Base-by-base conservation (phyloP, 2,329 filamentous ascomycete genomes). In the Bipolaris cookei region DNA sequence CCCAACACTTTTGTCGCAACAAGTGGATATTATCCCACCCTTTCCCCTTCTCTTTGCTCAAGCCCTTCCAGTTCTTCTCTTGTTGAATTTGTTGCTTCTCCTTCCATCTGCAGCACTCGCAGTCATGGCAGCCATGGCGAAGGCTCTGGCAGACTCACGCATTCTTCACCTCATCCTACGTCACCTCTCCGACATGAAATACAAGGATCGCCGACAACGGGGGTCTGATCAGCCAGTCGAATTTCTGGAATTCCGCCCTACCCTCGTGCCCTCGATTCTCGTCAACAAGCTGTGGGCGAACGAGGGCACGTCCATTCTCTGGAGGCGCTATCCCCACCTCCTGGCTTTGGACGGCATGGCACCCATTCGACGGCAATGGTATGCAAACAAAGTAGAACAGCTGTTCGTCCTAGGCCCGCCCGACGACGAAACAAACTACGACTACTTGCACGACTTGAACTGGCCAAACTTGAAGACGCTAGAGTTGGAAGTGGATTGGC, bases 201-300 rank as follows among this genome's bases (percentile, higher is more conserved):
- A 73, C 54, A 72, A 67, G 53, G 65, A 69, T 32, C 64, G 72
- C 38, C 54, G 67, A 46, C 73, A 76, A 51, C 59, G 54, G 34
- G 69, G 70, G n/a, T 67, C 69, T 10, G 69, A 75, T 39, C 56
- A 67, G 25, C 70, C 71, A 2, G 72, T 74, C 5, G 70, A 73
- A 59, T 67, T 74, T 43, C 63, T 74, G 35, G 72, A 72, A 51
- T 70, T 69, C 51, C 67, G 69, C n/a, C 71, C 70, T n/a, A 72
- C 71, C 1, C 61, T 76, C 28, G 63, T 74, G 10, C 69, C 71
- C 3, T 63, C 64, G 11, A 68, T 73, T 28, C 60, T 71, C 3
- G 72, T 75, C 38, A 75, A 73, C 53, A 65, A 63, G 30, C 52
- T 74, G 10, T 76, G 72, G 72, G 69, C 69, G n/a, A 69, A 73